Conservation (phyloP, 345 rosid species). For the Melaleuca quinquenervia region DNA sequence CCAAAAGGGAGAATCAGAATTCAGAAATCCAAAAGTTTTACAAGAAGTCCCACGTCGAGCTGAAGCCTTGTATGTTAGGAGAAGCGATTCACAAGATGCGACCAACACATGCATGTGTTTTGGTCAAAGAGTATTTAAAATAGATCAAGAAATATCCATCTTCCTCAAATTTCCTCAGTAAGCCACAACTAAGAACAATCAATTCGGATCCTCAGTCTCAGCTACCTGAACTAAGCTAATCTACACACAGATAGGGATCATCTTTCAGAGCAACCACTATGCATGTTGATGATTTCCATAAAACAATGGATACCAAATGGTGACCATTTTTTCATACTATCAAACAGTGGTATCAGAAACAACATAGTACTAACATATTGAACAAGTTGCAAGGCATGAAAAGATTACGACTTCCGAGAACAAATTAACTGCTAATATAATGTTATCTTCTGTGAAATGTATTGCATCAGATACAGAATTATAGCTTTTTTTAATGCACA, state of each 20-base stretch:
- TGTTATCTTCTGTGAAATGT: background rate
- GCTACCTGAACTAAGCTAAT: background rate
- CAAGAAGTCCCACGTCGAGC: background rate
- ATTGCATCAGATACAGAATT: background rate
- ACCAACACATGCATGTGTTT: background rate
- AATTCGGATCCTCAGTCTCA: background rate
- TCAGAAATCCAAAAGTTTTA: background rate
- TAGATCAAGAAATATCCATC: background rate
- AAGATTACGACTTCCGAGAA: background rate
- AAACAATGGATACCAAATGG: background rate
- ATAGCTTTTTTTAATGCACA: background rate
- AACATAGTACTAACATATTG: background rate
- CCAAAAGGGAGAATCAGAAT: background rate
- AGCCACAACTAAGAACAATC: background rate
- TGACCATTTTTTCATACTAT: background rate
- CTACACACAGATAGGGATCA: background rate
- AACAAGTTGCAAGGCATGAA: background rate
- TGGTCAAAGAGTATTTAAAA: background rate
- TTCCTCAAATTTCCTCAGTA: background rate
- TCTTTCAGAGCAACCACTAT: background rate
- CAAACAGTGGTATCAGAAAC: background rate
- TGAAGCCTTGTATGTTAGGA: background rate
- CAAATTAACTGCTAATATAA: background rate
- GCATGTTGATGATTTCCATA: background rate
- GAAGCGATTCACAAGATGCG: background rate